phyloP scores from a whole-genome alignment of 2,329 filamentous ascomycete species.

The Botrytis porri region DNA sequence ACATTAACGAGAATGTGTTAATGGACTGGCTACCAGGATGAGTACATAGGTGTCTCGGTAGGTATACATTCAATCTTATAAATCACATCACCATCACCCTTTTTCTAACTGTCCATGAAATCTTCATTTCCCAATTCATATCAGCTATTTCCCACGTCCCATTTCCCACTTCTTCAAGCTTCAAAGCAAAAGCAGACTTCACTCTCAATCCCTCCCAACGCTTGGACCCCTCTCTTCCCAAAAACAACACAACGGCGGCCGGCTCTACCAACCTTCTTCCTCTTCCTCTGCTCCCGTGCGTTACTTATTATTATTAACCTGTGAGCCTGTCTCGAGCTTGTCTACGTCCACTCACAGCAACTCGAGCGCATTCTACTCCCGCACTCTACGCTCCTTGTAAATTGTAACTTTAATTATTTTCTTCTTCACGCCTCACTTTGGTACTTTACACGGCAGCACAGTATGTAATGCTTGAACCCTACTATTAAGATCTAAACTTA shows the following conservation, averaged over 20 bases:
- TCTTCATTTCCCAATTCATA: not conserved
- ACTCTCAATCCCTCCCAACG: not conserved
- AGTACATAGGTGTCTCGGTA: not conserved
- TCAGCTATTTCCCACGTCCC: not conserved
- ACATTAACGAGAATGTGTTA: not conserved
- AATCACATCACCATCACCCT: not conserved
- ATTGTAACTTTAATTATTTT: not conserved
- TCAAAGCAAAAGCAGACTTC: not conserved
- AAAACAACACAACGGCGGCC: not conserved
- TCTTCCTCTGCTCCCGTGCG: not conserved
- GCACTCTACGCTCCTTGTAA: not conserved
- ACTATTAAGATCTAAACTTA: slow-evolving; percentile 11
- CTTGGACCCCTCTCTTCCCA: not conserved
- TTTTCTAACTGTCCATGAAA: not conserved
- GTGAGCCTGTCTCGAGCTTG: too few species aligned
- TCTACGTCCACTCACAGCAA: not conserved
- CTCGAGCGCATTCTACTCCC: not conserved
- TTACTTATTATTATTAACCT: too few species aligned
- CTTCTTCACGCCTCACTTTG: not conserved
- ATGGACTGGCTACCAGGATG: not conserved
- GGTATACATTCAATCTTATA: too few species aligned
- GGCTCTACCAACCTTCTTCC: not conserved
- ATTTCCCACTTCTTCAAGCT: not conserved
- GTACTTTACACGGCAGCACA: slow-evolving; percentile 1
- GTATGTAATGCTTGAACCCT: slow-evolving; percentile 16